These are phyloP conservation scores for Monosporozyma yasuniensis DNA, from an alignment of 805 yeast genomes.

Conservation along the genomic window DNA sequence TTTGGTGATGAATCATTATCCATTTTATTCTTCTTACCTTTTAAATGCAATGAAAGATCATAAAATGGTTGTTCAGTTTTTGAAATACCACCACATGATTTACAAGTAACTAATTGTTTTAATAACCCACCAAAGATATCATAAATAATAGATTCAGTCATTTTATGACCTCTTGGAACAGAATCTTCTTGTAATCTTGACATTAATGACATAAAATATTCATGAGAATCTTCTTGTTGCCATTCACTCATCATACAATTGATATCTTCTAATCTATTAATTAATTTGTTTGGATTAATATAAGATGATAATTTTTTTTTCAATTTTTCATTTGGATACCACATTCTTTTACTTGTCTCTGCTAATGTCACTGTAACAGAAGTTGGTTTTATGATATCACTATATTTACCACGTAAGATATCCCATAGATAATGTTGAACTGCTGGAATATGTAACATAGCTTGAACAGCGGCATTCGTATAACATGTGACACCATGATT, in stretches of 20 bases:
- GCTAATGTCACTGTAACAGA: slow-evolving; percentile 63
- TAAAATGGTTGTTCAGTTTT: slow-evolving; percentile 89
- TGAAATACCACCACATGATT: slow-evolving; percentile 70
- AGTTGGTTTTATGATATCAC: slow-evolving; percentile 37
- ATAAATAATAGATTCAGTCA: slow-evolving; percentile 73
- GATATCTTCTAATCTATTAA: slow-evolving; percentile 66
- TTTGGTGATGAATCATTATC: slow-evolving; percentile 1
- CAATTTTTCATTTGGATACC: slow-evolving; percentile 43
- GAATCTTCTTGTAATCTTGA: slow-evolving; percentile 85
- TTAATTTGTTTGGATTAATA: slow-evolving; percentile 68
- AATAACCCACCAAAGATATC: slow-evolving; percentile 91
- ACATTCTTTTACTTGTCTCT: slow-evolving; percentile 59
- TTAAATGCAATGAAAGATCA: slow-evolving; percentile 78
- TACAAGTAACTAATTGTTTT: slow-evolving; percentile 78
- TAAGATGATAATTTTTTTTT: slow-evolving; percentile 32
- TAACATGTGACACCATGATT: slow-evolving; percentile 96
- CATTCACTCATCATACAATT: slow-evolving; percentile 95
- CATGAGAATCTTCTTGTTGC: slow-evolving; percentile 98
- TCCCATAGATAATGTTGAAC: slow-evolving; percentile 73
- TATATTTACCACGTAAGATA: slow-evolving; percentile 46
- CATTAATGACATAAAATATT: slow-evolving; percentile 87
- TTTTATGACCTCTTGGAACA: slow-evolving; percentile 81
- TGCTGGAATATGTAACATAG: slow-evolving; percentile 85
- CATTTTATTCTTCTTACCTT: slow-evolving; percentile 35
- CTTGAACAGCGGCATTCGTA: slow-evolving; percentile 91